A percentile compares a stretch with the other conserved stretches of the same genome.
These are phyloP conservation scores for Anthoceros angustus DNA, from an alignment of 225 moss, liverwort and hornwort genomes.

Conservation along the genomic window DNA sequence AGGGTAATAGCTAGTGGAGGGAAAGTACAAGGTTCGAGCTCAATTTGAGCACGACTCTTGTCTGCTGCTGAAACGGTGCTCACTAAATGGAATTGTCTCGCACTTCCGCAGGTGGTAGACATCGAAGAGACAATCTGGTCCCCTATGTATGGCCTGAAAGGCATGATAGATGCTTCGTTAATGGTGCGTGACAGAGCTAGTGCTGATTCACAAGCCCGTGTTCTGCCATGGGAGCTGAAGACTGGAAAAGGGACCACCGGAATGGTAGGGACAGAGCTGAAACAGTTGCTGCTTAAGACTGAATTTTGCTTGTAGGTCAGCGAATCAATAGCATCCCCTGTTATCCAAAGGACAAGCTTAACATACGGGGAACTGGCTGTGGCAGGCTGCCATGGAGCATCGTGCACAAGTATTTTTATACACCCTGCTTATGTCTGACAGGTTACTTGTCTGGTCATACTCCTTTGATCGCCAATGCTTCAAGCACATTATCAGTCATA, in stretches of 20 bases:
- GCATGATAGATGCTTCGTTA: slow-evolving; percentile 34
- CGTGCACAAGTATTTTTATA: slow-evolving; percentile 41
- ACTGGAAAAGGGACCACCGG: slow-evolving; percentile 38
- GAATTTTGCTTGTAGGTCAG: not conserved
- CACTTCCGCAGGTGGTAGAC: slow-evolving; percentile 21
- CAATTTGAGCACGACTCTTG: too few relatives aligned
- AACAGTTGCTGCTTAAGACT: not conserved
- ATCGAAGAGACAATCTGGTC: slow-evolving; percentile 48
- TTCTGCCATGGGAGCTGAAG: slow-evolving; percentile 38
- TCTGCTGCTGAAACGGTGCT: too few relatives aligned
- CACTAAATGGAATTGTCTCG: too few relatives aligned
- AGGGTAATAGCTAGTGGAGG: too few relatives aligned
- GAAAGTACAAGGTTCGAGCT: too few relatives aligned
- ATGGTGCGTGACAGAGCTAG: slow-evolving; percentile 16
- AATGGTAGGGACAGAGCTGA: slow-evolving; percentile 11
- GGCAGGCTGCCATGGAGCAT: slow-evolving; percentile 41
- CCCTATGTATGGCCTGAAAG: slow-evolving; percentile 39
- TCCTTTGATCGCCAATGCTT: not conserved
- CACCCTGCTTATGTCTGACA: slow-evolving; percentile 43
- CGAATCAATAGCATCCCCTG: too few relatives aligned
- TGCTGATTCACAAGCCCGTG: slow-evolving; percentile 6
- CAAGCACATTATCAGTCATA: not conserved
- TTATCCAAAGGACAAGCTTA: not conserved
- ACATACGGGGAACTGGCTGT: not conserved
- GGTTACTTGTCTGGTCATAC: slow-evolving; percentile 10